Base-by-base conservation (phyloP, 768 basidiomycete species). In the Goffeauzyma gilvescens region DNA sequence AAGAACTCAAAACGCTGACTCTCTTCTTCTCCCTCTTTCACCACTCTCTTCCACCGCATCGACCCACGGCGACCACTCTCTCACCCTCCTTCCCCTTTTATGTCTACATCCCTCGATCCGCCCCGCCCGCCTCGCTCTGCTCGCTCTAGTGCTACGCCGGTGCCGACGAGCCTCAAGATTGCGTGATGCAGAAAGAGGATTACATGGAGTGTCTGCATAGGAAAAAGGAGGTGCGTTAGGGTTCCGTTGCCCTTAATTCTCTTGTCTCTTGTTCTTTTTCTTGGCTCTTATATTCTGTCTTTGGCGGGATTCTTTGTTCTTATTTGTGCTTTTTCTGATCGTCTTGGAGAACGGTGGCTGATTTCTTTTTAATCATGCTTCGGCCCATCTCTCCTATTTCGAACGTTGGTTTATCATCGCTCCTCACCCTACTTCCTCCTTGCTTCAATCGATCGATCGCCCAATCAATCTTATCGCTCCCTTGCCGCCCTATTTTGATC, bases 171-270 rank as follows among this genome's bases (percentile, higher is more conserved):
- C 86, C 87, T 0, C 63, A 65, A 37, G 69, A 79, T 55, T 95
- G 89, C 63, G 68, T 69, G 13, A 64, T 71, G 13, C 76, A 75
- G 48, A 74, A 73, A 38, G 80, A 79, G 49, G 87, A 90, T 64
- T 95, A 95, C 66, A 58, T 89, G 42, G 85, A 89, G 61, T 93
- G 89, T 63, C 66, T 95, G 44, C 86, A 90, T 61, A 75, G 78
- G 57, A 75, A 73, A 21, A 80, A 87, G 65, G 84, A 86, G 75
- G 89, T 85, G 50, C 57, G 74, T 57, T 7, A 12, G 17, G 3
- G 23, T 31, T 20, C 22, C n/a, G n/a, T n/a, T n/a, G n/a, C n/a
- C n/a, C n/a, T n/a, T n/a, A n/a, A n/a, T n/a, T n/a, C n/a, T 28
- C 14, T n/a, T n/a, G 21, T 10, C 14, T 22, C 7, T 27, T 6